Evolutionary conservation across 306 rosid genomes (phyloP).

Genomic region (Acmispon strigosus): DNA sequence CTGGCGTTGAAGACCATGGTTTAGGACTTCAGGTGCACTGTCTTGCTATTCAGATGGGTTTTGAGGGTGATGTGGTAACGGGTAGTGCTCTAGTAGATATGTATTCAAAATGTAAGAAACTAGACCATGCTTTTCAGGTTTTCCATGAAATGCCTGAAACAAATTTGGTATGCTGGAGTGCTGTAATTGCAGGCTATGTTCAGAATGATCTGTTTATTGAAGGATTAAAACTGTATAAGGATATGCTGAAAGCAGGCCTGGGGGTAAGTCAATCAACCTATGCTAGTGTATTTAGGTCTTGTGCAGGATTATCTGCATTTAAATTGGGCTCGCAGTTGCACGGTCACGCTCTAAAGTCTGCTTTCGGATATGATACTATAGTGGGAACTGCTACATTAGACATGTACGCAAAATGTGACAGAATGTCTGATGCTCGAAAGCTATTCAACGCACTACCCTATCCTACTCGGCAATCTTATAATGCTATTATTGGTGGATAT

Average conservation of each 20-base stretch:
- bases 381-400: conserved; percentile 85
- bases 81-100: conserved; percentile 74
- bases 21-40: conserved; percentile 70
- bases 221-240: conserved; percentile 56
- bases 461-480: conserved; percentile 60
- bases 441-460: conserved; percentile 46
- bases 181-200: conserved; percentile 74
- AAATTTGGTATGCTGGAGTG: conserved; percentile 77
- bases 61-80: conserved; percentile 49
- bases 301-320: conserved; percentile 67
- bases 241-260: conserved; percentile 51
- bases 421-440: conserved; percentile 55
- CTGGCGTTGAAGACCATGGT: conserved; percentile 37
- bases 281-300: conserved; percentile 75
- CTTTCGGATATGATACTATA: conserved; percentile 53
- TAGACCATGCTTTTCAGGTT: conserved; percentile 43
- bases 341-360: conserved; percentile 55
- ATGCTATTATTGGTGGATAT: conserved; percentile 71
- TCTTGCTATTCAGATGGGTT: conserved; percentile 56
- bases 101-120: conserved; percentile 63
- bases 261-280: conserved; percentile 84
- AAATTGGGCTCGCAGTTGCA: conserved; percentile 71
- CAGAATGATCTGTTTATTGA: conserved; percentile 50
- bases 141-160: conserved; percentile 52
- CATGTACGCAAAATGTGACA: conserved; percentile 81